Base-by-base conservation (phyloP, 305 asterid genomes). In the Lippia alba region DNA sequence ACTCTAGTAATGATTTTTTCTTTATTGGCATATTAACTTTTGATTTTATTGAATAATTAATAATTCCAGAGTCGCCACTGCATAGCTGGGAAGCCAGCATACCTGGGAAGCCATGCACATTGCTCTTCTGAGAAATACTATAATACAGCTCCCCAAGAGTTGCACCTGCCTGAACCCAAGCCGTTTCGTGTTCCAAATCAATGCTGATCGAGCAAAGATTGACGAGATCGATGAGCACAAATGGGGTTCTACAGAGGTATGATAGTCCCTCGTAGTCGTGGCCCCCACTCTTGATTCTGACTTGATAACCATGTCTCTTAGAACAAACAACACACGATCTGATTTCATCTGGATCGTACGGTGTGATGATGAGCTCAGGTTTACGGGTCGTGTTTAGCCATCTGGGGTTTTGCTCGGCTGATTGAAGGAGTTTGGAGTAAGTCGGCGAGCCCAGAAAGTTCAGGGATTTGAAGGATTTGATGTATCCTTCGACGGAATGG, bases 141-240 rank as follows among this genome's bases (percentile, higher is more conserved):
- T 83, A 80, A 56, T 83, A 78, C 3, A 80, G 61, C 66, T 80
- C 83, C 0, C 85, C 88, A 0, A 83, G 61, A 8, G 88, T 78
- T n/a, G 88, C 83, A 8, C 88, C 85, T 0, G 85, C 5, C 45
- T 83, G 75, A 32, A 80, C 67, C 85, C 85, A 80, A 0, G 78
- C 83, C 2, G 78, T 80, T 51, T 78, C 80, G 0, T 80, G 74
- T 5, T 69, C 74, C 69, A 73, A 41, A 66, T 80, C 65, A 2
- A 83, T 2, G 70, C 74, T 69, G 58, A 80, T 59, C 2, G 82
- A 70, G 0, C 78, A 73, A 34, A 83, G 77, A 39, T 80, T 78
- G 72, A 63, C 4, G 16, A 83, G 72, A 56, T 83, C 87, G 17
- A 83, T 4, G 24, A 83, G 60, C 16, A 75, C 44, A 51, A 75